Evolutionary conservation across 805 yeast genomes (phyloP).

Genomic region (Ogataea ganodermae): DNA sequence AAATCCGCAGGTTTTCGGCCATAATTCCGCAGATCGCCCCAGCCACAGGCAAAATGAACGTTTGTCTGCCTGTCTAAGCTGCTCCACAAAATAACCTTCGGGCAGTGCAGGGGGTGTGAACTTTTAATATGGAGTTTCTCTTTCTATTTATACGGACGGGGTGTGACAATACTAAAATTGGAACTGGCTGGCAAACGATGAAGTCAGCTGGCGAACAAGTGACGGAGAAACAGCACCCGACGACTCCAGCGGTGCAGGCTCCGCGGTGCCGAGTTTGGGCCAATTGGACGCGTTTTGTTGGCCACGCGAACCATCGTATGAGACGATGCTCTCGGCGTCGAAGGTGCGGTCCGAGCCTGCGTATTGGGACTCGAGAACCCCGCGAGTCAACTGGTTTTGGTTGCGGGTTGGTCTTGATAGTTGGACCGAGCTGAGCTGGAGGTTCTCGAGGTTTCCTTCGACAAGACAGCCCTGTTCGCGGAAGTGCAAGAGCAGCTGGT

Average conservation of each 20-base stretch:
- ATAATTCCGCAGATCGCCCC: too few relatives aligned
- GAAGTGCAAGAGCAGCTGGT: slow-evolving; percentile 70
- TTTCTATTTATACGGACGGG: not conserved
- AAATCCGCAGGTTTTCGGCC: too few relatives aligned
- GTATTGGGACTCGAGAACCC: slow-evolving; percentile 9
- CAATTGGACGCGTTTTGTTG: slow-evolving; percentile 17
- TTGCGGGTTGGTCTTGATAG: slow-evolving; percentile 27
- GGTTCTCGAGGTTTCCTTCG: slow-evolving; percentile 81
- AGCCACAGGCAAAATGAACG: too few relatives aligned
- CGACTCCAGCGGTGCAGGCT: not conserved
- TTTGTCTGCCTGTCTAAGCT: too few relatives aligned
- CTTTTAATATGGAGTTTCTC: too few relatives aligned
- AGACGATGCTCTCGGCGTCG: slow-evolving; percentile 42
- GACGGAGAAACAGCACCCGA: slow-evolving; percentile 10
- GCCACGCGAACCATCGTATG: slow-evolving; percentile 33
- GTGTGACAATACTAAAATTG: slow-evolving; percentile 8
- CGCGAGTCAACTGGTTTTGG: slow-evolving; percentile 4
- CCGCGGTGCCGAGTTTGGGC: slow-evolving; percentile 23
- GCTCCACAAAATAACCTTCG: too few relatives aligned
- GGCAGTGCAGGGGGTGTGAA: too few relatives aligned
- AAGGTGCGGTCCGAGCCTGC: slow-evolving; percentile 29
- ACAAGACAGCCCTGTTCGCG: slow-evolving; percentile 86
- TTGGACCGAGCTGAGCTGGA: slow-evolving; percentile 71
- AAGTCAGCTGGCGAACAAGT: slow-evolving; percentile 9
- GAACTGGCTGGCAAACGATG: slow-evolving; percentile 18